These are phyloP conservation scores for Posidonia australis DNA, from an alignment of 106 monocot genomes.

Conservation along the genomic window DNA sequence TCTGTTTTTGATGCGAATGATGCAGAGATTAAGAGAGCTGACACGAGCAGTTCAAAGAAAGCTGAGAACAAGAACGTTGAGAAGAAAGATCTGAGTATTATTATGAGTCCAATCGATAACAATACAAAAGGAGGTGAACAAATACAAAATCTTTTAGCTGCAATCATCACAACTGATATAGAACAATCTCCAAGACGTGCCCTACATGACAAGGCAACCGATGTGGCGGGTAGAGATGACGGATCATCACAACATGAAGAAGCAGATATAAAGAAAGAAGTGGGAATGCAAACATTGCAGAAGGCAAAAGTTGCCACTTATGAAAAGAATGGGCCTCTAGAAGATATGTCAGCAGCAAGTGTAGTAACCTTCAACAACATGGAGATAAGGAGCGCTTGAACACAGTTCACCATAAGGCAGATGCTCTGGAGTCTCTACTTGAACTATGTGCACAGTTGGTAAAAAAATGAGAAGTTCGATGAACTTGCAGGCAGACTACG, in stretches of 20 bases:
- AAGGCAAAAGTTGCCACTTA: no score
- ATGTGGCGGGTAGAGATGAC: no score
- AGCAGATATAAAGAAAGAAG: slow-evolving; percentile 8
- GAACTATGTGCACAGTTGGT: slow-evolving; percentile 73
- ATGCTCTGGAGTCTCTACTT: slow-evolving; percentile 74
- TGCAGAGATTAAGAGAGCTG: not conserved
- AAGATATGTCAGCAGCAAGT: not conserved
- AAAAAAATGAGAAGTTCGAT: slow-evolving; percentile 71
- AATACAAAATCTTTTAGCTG: no score
- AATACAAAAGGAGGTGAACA: not conserved
- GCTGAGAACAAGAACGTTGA: not conserved
- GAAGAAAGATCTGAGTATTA: not conserved
- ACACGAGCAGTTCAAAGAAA: not conserved
- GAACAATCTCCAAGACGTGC: no score
- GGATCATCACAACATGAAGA: no score
- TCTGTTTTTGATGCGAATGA: no score
- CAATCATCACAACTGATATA: no score
- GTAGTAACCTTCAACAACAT: no score
- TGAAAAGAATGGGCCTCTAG: not conserved
- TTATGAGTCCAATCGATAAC: not conserved
- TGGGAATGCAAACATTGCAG: no score
- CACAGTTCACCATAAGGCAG: slow-evolving; percentile 44
- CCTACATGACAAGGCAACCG: no score
- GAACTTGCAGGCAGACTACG: slow-evolving; percentile 69
- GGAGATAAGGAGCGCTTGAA: slow-evolving; percentile 9